phyloP scores from a whole-genome alignment of 306 rosid species.

The Pyrus bretschneideri region DNA sequence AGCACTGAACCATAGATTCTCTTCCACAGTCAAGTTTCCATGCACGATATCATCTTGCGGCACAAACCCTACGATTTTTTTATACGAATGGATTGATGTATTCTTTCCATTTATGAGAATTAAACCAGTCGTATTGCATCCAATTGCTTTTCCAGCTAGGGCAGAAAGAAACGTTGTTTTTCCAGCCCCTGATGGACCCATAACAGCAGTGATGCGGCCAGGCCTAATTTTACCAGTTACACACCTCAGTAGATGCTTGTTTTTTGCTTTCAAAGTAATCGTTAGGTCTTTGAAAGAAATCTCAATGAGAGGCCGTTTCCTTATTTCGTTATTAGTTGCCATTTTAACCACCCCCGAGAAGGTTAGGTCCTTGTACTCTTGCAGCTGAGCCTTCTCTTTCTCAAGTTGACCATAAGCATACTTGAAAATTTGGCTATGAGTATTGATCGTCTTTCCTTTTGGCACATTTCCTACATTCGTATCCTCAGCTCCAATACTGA shows the following conservation, averaged over 20 bases:
- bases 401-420: constrained; percentile 91
- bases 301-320: constrained; percentile 77
- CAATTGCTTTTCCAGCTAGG: constrained; percentile 80
- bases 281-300: constrained; percentile 80
- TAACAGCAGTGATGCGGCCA: constrained; percentile 86
- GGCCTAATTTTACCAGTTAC: constrained; percentile 88
- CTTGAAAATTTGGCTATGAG: constrained; percentile 66
- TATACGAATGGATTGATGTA: constrained; percentile 70
- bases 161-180: constrained; percentile 94
- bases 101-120: constrained; percentile 77
- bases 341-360: constrained; percentile 79
- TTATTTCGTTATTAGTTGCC: constrained; percentile 52
- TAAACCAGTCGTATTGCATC: constrained; percentile 66
- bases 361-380: constrained; percentile 60
- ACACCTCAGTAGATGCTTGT: constrained; percentile 69
- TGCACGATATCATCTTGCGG: constrained; percentile 99
- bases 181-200: constrained; percentile 99
- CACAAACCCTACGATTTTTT: constrained; percentile 92
- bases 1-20: constrained; percentile 98
- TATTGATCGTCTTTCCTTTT: constrained; percentile 51
- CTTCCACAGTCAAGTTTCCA: constrained; percentile 95
- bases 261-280: constrained; percentile 73
- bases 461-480: constrained; percentile 22
- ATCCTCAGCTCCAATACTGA: constrained; percentile 30
- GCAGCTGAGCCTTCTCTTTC: constrained; percentile 86